phyloP scores from a whole-genome alignment of 495 filamentous ascomycete genomes.

The Penicillium antarcticum region DNA sequence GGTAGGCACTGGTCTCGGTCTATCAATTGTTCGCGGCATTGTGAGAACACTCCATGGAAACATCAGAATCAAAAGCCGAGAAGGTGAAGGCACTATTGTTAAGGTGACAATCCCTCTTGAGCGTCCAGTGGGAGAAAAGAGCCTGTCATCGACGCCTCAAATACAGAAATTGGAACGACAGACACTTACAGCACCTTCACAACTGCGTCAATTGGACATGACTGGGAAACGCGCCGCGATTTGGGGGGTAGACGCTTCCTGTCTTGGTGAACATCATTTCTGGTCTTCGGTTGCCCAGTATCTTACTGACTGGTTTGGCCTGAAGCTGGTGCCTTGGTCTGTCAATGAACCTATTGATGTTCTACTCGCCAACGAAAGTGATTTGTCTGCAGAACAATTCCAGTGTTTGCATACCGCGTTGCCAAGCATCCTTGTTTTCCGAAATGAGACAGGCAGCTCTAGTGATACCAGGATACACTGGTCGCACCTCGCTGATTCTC shows the following conservation, averaged over 20 bases:
- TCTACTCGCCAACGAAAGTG: conserved; percentile 33
- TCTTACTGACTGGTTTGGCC: conserved; percentile 38
- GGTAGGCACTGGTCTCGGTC: conserved; percentile 46
- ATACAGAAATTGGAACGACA: conserved; percentile 3
- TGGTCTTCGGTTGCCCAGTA: conserved; percentile 16
- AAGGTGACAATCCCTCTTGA: conserved; percentile 41
- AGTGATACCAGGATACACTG: conserved; percentile 11
- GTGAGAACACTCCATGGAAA: conserved; percentile 45
- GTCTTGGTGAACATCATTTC: not conserved
- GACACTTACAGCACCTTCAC: conserved; percentile 3
- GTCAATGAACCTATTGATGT: conserved; percentile 22
- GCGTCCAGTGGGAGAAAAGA: conserved; percentile 17
- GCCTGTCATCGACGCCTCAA: not conserved
- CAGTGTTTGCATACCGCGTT: conserved; percentile 10
- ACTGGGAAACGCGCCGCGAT: conserved; percentile 16
- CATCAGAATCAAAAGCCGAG: conserved; percentile 45
- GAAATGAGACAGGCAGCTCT: conserved; percentile 15
- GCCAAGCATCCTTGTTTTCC: conserved; percentile 19
- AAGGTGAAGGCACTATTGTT: conserved; percentile 46
- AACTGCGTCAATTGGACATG: conserved; percentile 12
- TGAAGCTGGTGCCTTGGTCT: conserved; percentile 31
- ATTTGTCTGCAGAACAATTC: conserved; percentile 8
- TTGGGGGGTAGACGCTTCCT: conserved; percentile 10
- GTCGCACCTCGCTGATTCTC: conserved; percentile 20
- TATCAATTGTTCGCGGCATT: conserved; percentile 51